Conservation (phyloP, 139 green algal genomes). For the Tetratostichococcus sp. region DNA sequence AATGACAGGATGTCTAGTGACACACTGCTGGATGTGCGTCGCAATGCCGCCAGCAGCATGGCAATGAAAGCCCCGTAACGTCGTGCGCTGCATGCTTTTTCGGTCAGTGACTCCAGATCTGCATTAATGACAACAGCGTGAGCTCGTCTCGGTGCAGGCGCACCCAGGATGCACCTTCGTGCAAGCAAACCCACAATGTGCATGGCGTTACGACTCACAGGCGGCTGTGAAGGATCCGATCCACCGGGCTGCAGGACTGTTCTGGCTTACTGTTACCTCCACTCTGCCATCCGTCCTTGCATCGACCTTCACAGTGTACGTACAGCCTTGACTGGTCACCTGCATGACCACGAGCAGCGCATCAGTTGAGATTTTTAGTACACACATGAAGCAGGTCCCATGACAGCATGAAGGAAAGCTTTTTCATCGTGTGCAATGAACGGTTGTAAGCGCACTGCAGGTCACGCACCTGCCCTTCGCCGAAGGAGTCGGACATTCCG, state of each 20-base stretch:
- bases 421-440: too few relatives aligned
- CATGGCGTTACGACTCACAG: slow-evolving; percentile 37
- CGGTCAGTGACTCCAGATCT: slow-evolving; percentile 90
- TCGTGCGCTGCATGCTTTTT: slow-evolving; percentile 49
- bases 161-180: too few relatives aligned
- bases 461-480: too few relatives aligned
- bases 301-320: slow-evolving; percentile 2
- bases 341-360: not conserved
- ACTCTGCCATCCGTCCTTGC: slow-evolving; percentile 9
- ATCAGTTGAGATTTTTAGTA: too few relatives aligned
- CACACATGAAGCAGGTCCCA: too few relatives aligned
- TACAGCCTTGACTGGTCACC: slow-evolving; percentile 6
- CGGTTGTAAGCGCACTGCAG: too few relatives aligned
- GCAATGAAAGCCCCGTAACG: slow-evolving; percentile 67
- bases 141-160: too few relatives aligned
- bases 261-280: slow-evolving; percentile 63
- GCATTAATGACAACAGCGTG: slow-evolving; percentile 17
- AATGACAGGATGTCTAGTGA: slow-evolving; percentile 86
- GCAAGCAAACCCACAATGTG: too few relatives aligned
- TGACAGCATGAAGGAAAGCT: too few relatives aligned
- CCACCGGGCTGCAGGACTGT: slow-evolving; percentile 51
- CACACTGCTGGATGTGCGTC: slow-evolving; percentile 68
- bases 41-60: slow-evolving; percentile 78
- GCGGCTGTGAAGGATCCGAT: slow-evolving; percentile 61
- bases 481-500: too few relatives aligned